These are phyloP conservation scores for Dictyostelium citrinum DNA, from an alignment of 78 protist genomes.

Conservation along the genomic window DNA sequence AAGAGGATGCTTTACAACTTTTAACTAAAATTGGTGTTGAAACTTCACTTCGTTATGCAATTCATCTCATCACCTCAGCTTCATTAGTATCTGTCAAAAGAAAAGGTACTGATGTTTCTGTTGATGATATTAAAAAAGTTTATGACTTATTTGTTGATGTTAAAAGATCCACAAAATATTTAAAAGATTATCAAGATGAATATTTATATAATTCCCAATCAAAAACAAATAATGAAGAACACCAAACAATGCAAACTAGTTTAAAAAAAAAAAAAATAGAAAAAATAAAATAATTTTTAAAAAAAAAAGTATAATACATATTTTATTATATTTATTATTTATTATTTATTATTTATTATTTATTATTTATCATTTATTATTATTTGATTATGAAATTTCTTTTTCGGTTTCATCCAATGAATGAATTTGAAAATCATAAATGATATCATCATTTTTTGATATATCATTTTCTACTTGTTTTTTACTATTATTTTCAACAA, in stretches of 20 bases:
- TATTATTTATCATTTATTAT: neutral
- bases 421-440: constrained; percentile 1
- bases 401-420: constrained; percentile 3
- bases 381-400: neutral
- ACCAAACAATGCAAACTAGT: neutral
- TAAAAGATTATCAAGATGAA: constrained; percentile 89
- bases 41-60: constrained; percentile 96
- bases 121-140: constrained; percentile 87
- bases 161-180: constrained; percentile 90
- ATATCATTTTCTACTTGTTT: neutral
- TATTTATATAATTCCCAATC: constrained; percentile 39
- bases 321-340: neutral
- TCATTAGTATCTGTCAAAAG: constrained; percentile 90
- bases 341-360: neutral
- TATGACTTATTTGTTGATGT: constrained; percentile 95
- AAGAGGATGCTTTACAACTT: constrained; percentile 91
- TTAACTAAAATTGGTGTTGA: constrained; percentile 92
- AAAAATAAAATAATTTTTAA: neutral
- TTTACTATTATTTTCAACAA: neutral
- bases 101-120: constrained; percentile 74
- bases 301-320: neutral
- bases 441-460: neutral
- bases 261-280: neutral
- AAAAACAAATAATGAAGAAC: neutral
- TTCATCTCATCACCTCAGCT: constrained; percentile 95